These are phyloP conservation scores for Aspergillus sp. DNA, from an alignment of 2,329 filamentous ascomycete genomes.

Conservation along the genomic window DNA sequence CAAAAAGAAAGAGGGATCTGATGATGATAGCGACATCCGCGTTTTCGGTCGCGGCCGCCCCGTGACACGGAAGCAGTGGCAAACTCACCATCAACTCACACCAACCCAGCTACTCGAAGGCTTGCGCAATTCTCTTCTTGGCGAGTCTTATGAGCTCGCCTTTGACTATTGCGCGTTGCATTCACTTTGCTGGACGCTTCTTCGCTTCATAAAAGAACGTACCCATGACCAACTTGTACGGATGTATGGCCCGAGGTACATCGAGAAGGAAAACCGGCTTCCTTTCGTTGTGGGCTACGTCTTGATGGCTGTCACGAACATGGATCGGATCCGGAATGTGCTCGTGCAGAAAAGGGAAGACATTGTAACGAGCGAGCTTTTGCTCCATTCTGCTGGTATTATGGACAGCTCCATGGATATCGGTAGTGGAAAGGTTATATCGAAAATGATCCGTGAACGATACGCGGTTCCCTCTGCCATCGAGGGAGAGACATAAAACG, in stretches of 20 bases:
- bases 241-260: constrained; percentile 31
- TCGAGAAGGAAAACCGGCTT: constrained; percentile 36
- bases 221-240: constrained; percentile 27
- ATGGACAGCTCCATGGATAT: not conserved
- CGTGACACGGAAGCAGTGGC: constrained; percentile 1
- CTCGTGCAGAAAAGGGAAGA: not conserved
- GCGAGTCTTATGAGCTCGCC: constrained; percentile 31
- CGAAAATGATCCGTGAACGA: too few relatives aligned
- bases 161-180: constrained; percentile 43
- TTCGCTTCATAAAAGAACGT: constrained; percentile 26
- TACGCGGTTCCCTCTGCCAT: too few relatives aligned
- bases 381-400: not conserved
- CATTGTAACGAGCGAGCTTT: not conserved
- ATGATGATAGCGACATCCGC: constrained; percentile 1
- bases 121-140: constrained; percentile 30
- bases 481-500: too few relatives aligned
- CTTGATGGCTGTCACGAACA: constrained; percentile 25
- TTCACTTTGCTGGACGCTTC: constrained; percentile 35
- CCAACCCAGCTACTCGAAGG: constrained; percentile 18
- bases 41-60: constrained; percentile 1
- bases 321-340: not conserved
- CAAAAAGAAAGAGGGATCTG: not conserved
- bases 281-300: constrained; percentile 40
- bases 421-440: too few relatives aligned
- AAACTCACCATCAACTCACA: constrained; percentile 4